Evolutionary conservation across 148 eudicot species (phyloP).

Genomic region (Simmondsia chinensis): DNA sequence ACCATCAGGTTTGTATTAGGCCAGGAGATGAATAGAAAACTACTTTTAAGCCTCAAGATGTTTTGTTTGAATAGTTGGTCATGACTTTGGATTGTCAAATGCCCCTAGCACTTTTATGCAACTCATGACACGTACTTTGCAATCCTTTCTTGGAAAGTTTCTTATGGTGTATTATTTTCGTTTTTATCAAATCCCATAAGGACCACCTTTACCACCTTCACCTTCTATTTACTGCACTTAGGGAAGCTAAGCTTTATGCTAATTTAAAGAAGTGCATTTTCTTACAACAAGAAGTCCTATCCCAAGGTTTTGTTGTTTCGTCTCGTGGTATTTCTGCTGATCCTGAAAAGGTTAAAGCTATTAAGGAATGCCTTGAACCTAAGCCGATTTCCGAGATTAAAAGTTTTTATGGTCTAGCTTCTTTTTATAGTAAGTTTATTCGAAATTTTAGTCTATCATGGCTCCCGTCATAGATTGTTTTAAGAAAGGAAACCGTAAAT

Average conservation of each 20-base stretch:
- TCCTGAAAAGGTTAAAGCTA: neutral
- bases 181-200: neutral
- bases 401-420: too few species aligned
- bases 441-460: neutral
- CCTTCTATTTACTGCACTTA: neutral
- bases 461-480: neutral
- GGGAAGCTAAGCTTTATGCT: neutral
- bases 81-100: too few species aligned
- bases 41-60: neutral
- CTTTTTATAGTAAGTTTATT: slow-evolving; percentile 1
- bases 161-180: too few species aligned
- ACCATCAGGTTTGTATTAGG: too few species aligned
- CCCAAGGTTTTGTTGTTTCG: neutral
- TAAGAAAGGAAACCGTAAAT: neutral
- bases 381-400: neutral
- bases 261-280: neutral
- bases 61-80: too few species aligned
- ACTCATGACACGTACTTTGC: too few species aligned
- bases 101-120: neutral
- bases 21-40: neutral
- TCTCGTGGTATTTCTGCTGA: too few species aligned
- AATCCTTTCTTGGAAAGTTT: too few species aligned
- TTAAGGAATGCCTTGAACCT: neutral
- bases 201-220: neutral
- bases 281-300: neutral